Evolutionary conservation across 2,329 filamentous ascomycete species (phyloP).

Genomic region (Aspergillus chevalieri): DNA sequence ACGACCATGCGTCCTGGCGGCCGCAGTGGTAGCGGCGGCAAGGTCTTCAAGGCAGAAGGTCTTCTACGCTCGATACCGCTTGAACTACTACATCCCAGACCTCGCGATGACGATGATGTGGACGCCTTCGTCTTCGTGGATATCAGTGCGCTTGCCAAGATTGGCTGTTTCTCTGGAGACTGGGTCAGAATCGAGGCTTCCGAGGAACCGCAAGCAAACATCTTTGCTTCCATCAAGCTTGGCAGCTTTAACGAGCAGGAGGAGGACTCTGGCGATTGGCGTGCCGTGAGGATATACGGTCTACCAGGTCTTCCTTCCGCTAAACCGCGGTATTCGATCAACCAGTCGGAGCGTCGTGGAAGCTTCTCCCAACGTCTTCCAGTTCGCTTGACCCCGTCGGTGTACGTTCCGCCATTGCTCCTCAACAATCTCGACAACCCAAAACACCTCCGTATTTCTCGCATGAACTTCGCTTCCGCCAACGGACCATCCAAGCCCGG

Average conservation of each 20-base stretch:
- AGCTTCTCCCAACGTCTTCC: slow-evolving; percentile 49
- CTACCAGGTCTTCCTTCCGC: slow-evolving; percentile 60
- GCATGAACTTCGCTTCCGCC: slow-evolving; percentile 36
- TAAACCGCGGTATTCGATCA: slow-evolving; percentile 52
- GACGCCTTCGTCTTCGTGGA: slow-evolving; percentile 85
- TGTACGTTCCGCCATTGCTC: slow-evolving; percentile 79
- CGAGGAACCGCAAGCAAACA: slow-evolving; percentile 56
- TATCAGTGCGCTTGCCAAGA: slow-evolving; percentile 73
- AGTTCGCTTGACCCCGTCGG: slow-evolving; percentile 49
- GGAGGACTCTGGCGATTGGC: slow-evolving; percentile 65
- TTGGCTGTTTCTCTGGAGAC: slow-evolving; percentile 95
- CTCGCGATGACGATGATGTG: slow-evolving; percentile 76
- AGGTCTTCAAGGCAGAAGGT: slow-evolving; percentile 77
- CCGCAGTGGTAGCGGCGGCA: slow-evolving; percentile 64
- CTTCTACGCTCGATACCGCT: slow-evolving; percentile 66
- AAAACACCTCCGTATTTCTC: slow-evolving; percentile 70
- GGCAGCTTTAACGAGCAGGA: slow-evolving; percentile 39
- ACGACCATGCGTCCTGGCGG: slow-evolving; percentile 71
- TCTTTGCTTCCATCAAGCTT: slow-evolving; percentile 62
- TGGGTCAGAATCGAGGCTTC: slow-evolving; percentile 83
- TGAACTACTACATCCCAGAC: slow-evolving; percentile 78
- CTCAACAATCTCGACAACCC: slow-evolving; percentile 78
- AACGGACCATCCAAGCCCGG: slow-evolving; percentile 50
- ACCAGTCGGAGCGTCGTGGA: slow-evolving; percentile 45
- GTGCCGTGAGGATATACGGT: slow-evolving; percentile 82